phyloP scores from a whole-genome alignment of 257 asterid genomes.

The Phtheirospermum japonicum region DNA sequence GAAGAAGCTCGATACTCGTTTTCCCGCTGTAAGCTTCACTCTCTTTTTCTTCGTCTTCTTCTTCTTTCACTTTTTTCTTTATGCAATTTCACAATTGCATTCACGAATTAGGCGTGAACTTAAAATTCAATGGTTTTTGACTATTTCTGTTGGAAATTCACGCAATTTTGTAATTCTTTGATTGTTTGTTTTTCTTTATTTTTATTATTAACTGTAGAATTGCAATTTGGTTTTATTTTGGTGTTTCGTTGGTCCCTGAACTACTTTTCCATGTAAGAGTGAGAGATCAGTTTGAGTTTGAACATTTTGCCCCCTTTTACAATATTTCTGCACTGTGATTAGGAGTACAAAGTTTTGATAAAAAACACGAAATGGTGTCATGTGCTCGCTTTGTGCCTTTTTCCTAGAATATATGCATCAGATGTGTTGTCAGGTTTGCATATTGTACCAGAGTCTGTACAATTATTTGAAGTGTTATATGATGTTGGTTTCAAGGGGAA shows the following conservation, averaged over 20 bases:
- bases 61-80: not conserved
- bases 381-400: not conserved
- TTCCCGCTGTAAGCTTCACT: constrained; percentile 50
- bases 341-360: constrained; percentile 1
- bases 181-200: not conserved
- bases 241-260: not conserved
- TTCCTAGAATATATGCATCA: not conserved
- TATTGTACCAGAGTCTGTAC: not conserved
- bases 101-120: constrained; percentile 1
- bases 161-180: not conserved
- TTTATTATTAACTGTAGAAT: not conserved
- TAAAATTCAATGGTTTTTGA: not conserved
- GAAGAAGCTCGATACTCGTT: constrained; percentile 42
- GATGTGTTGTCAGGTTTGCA: not conserved
- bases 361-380: not conserved
- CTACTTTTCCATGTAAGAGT: not conserved
- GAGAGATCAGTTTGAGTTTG: not conserved
- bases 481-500: not conserved
- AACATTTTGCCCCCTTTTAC: not conserved
- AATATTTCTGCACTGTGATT: constrained; percentile 10
- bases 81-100: constrained; percentile 3
- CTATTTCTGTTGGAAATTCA: constrained; percentile 6
- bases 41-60: not conserved
- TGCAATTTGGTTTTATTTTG: not conserved
- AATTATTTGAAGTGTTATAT: not conserved